These are phyloP conservation scores for Musa troglodytarum DNA, from an alignment of 176 grass and related monocot genomes.

Conservation along the genomic window DNA sequence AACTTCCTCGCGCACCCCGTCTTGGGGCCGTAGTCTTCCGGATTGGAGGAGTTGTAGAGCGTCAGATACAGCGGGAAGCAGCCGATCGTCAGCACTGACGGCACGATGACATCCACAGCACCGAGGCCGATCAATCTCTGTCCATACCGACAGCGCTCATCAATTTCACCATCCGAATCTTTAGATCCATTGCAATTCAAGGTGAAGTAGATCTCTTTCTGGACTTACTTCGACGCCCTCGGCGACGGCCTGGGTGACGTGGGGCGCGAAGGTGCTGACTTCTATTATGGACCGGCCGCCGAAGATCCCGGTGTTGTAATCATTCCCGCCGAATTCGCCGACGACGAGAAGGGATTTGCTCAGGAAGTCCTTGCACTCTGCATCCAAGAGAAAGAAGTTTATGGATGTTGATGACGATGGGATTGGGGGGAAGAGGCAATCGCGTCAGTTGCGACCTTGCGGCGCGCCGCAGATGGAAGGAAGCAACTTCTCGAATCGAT, in stretches of 20 bases:
- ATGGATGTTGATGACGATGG: neutral
- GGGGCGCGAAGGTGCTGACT: slow-evolving; percentile 59
- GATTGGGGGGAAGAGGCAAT: neutral
- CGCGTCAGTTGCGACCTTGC: neutral
- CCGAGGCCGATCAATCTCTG: slow-evolving; percentile 80
- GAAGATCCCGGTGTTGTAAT: slow-evolving; percentile 91
- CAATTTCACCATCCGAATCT: neutral
- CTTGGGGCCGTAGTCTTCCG: slow-evolving; percentile 53
- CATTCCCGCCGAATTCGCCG: slow-evolving; percentile 90
- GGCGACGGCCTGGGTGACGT: slow-evolving; percentile 49
- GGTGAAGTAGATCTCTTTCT: neutral
- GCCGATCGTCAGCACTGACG: slow-evolving; percentile 65
- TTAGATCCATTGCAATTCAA: neutral
- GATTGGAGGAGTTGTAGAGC: slow-evolving; percentile 53
- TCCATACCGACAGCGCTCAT: neutral
- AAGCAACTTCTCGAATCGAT: slow-evolving; percentile 63
- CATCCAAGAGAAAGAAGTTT: neutral
- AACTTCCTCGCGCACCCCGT: slow-evolving; percentile 76
- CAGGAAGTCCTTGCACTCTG: slow-evolving; percentile 85
- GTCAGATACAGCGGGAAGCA: slow-evolving; percentile 87
- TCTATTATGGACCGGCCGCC: slow-evolving; percentile 47
- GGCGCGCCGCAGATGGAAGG: slow-evolving; percentile 55
- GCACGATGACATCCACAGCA: slow-evolving; percentile 67
- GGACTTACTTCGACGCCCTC: slow-evolving; percentile 61
- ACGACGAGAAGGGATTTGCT: slow-evolving; percentile 78